Evolutionary conservation across 139 green algal genomes (phyloP).

Genomic region (Coelastrella sp.): DNA sequence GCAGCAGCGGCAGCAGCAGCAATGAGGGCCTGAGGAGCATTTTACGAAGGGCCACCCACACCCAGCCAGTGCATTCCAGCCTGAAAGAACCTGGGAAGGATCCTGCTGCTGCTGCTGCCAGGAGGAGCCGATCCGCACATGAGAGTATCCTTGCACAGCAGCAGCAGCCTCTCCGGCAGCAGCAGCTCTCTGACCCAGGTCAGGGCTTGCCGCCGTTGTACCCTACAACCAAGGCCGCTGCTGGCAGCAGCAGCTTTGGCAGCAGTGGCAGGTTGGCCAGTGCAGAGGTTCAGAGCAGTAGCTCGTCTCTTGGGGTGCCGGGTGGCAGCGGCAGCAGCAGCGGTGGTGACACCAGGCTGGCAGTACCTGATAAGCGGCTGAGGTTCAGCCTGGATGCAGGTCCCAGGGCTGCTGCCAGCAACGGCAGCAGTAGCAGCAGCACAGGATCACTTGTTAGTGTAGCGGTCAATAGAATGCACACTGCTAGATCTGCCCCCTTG

Average conservation of each 20-base stretch:
- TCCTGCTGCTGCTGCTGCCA: too few relatives aligned
- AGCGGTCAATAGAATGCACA: conserved; percentile 22
- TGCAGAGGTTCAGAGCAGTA: not conserved
- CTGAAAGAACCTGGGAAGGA: too few relatives aligned
- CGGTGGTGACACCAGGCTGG: not conserved
- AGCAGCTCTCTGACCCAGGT: not conserved
- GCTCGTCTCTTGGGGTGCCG: not conserved
- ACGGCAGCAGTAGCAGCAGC: not conserved
- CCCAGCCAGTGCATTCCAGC: too few relatives aligned
- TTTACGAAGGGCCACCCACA: too few relatives aligned
- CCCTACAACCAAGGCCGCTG: not conserved
- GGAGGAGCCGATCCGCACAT: not conserved
- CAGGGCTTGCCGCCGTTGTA: not conserved
- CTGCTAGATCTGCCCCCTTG: not conserved
- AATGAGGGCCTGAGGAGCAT: not conserved
- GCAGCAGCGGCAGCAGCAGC: conserved; percentile 14
- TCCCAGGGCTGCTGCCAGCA: too few relatives aligned
- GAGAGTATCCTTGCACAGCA: not conserved
- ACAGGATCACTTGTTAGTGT: conserved; percentile 16
- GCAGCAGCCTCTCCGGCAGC: not conserved
- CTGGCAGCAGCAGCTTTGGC: not conserved
- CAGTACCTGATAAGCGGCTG: not conserved
- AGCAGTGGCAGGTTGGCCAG: not conserved
- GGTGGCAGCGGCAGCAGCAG: not conserved
- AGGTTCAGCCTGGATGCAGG: not conserved